phyloP scores from a whole-genome alignment of 2,329 filamentous ascomycete genomes.

The Talaromyces sp. region DNA sequence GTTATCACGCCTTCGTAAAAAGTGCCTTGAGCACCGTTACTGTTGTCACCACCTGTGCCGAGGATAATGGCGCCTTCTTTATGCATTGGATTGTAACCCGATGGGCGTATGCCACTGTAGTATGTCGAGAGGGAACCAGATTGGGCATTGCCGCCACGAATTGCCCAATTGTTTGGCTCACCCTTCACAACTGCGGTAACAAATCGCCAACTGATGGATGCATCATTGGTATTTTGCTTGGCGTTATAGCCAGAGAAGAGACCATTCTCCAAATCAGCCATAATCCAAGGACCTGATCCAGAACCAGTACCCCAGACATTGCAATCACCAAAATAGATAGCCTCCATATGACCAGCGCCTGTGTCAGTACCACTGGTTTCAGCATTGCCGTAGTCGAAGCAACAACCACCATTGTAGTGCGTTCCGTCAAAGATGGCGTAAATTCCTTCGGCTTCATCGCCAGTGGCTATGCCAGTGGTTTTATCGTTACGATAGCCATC shows the following conservation, averaged over 20 bases:
- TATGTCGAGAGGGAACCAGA: constrained; percentile 9
- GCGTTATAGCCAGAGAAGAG: constrained; percentile 2
- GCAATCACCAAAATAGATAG: constrained; percentile 8
- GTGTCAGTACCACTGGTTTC: constrained; percentile 11
- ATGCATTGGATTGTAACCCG: constrained; percentile 9
- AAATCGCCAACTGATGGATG: constrained; percentile 7
- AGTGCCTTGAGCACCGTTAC: constrained; percentile 6
- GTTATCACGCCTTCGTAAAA: constrained; percentile 15
- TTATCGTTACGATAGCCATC: constrained; percentile 9
- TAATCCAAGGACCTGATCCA: constrained; percentile 11
- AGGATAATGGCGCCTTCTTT: constrained; percentile 15
- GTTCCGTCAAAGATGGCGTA: constrained; percentile 14
- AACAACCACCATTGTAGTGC: constrained; percentile 11
- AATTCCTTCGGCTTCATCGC: constrained; percentile 7
- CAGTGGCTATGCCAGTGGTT: neutral
- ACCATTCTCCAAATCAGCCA: constrained; percentile 12
- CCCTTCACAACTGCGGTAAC: constrained; percentile 11
- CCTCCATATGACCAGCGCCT: constrained; percentile 13
- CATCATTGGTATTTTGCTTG: neutral
- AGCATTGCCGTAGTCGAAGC: constrained; percentile 14
- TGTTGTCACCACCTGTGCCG: constrained; percentile 14
- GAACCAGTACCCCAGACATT: neutral
- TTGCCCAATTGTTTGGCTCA: constrained; percentile 4
- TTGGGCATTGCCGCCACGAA: constrained; percentile 6
- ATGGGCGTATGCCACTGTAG: constrained; percentile 7